Evolutionary conservation across 257 asterid genomes (phyloP).

Genomic region (Solanum paucissectum): DNA sequence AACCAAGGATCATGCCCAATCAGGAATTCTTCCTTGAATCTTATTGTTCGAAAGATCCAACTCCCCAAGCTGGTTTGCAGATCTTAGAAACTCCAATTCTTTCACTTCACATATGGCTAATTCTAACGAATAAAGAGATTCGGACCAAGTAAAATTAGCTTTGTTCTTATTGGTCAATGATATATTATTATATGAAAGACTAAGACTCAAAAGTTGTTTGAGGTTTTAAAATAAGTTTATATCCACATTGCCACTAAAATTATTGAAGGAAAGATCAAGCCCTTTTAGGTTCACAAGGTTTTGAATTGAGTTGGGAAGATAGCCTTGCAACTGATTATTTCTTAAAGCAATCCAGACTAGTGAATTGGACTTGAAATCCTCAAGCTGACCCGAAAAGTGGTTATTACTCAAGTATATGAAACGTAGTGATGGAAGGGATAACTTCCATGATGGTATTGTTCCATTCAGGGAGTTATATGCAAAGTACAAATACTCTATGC

Average conservation of each 20-base stretch:
- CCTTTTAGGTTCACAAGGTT: not conserved
- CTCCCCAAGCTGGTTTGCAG: not conserved
- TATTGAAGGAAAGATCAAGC: not conserved
- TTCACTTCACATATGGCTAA: not conserved
- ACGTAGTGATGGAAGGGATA: no score
- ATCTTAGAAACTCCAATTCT: not conserved
- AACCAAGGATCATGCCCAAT: not conserved
- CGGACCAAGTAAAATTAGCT: not conserved
- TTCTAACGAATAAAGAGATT: not conserved
- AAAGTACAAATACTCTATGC: no score
- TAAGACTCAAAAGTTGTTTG: fast-evolving
- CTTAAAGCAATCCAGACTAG: no score
- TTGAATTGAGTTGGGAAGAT: no score
- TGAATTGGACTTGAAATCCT: no score
- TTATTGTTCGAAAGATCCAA: not conserved
- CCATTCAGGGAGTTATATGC: no score
- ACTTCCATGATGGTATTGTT: no score
- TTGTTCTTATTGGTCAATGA: not conserved
- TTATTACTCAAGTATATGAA: no score
- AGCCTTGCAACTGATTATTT: no score
- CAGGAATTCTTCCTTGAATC: not conserved
- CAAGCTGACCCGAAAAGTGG: no score
- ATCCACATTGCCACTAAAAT: not conserved
- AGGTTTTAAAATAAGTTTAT: not conserved
- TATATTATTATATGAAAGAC: not conserved